Conservation (phyloP, 352 stramenopile genomes). For the Phytophthora sansomeana region DNA sequence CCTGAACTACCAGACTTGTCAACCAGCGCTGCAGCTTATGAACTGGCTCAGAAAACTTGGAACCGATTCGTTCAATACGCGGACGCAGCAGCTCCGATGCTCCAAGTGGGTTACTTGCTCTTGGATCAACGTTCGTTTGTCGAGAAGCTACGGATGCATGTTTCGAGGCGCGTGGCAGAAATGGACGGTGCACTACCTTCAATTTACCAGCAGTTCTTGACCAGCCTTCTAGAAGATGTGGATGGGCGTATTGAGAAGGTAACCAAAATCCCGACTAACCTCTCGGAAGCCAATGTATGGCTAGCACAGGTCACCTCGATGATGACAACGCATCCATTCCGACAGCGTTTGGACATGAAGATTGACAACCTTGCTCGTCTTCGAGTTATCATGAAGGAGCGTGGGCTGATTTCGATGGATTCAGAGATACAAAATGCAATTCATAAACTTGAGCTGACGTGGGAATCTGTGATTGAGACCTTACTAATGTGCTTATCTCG, state of each 20-base stretch:
- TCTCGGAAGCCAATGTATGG: slow-evolving; percentile 59
- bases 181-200: slow-evolving; percentile 56
- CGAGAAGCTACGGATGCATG: slow-evolving; percentile 37
- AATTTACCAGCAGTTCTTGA: slow-evolving; percentile 62
- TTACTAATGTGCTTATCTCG: slow-evolving; percentile 60
- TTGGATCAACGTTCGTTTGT: slow-evolving; percentile 63
- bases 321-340: slow-evolving; percentile 58
- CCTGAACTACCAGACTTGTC: slow-evolving; percentile 28
- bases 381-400: slow-evolving; percentile 47
- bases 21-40: slow-evolving; percentile 47
- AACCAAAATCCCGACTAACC: slow-evolving; percentile 65
- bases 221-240: slow-evolving; percentile 55
- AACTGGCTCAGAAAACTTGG: slow-evolving; percentile 54
- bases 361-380: slow-evolving; percentile 61
- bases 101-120: slow-evolving; percentile 63
- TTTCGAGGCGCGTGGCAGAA: slow-evolving; percentile 40
- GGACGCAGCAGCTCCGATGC: slow-evolving; percentile 25
- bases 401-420: slow-evolving; percentile 16
- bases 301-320: slow-evolving; percentile 61
- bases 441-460: slow-evolving; percentile 61
- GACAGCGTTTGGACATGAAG: slow-evolving; percentile 59
- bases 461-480: slow-evolving; percentile 73
- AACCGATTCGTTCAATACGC: slow-evolving; percentile 46
- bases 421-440: slow-evolving; percentile 33
- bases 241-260: slow-evolving; percentile 64